Base-by-base conservation (phyloP, 73 alveolate genomes). In the Paramecium sonneborni region DNA sequence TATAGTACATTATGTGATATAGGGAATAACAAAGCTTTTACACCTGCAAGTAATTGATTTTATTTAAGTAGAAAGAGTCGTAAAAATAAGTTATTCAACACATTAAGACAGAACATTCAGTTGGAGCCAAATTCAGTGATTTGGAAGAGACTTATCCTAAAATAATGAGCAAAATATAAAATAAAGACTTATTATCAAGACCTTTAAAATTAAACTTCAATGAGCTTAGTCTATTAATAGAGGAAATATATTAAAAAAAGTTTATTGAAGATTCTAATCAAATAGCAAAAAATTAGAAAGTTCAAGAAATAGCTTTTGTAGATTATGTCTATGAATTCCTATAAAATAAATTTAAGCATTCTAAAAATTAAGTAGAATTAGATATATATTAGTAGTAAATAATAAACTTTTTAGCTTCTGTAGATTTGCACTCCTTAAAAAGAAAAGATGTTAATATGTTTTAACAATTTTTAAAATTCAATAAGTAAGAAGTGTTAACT, bases 1-100 rank as follows among this genome's bases (percentile, higher is more conserved):
- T 79, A 20, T 79, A 79, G 90, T 34, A 46, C 90, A 20, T 44
- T 79, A 28, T n/a, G 46, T 43, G 90, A 79, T 26, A 41, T 79
- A 2, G 55, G 24, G 8, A 79, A 79, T 44, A 30, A 48, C 69
- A 79, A 62, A 24, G 90, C 90, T 23, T 79, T 79, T 30, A 79
- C 90, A 5, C 90, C 90, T 18, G 90, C 90, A 21, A 79, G 90
- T 39, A 43, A 79, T 38, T 32, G 20, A 18, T 20, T 30, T 43
- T 79, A 18, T 20, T 23, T 30, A 72, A 32, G n/a, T 43, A 10
- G 56, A 10, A 79, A 79, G 90, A 46, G 46, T 23, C 70, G 2
- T 9, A 24, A 15, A 79, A 79, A 79, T 79, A 79, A 46, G 74
- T 79, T 9, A 15, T 30, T 1, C 30, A 52, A 21, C 84, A 62